Base-by-base conservation (phyloP, 1,284 basidiomycete genomes). In the Schizopora paradoxa region DNA sequence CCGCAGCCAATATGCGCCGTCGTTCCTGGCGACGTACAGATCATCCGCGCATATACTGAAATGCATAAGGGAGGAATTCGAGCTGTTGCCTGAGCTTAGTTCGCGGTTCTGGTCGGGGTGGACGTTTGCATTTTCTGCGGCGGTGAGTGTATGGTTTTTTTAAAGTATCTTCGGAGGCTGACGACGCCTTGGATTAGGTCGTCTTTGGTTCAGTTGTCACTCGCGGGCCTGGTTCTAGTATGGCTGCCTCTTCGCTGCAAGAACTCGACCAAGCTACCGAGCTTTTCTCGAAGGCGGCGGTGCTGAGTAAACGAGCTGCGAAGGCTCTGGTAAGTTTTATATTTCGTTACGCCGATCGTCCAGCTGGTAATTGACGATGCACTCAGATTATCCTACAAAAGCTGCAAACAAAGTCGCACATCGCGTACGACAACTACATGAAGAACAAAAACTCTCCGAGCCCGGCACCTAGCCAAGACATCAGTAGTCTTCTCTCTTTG, bases 191-290 rank as follows among this genome's bases (percentile, higher is more conserved):
- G 13, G 14, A 8, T 36, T 43, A 83, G 80, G 69, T 85, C 18
- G 78, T 83, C 10, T 74, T 85, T 54, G 81, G 81, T 5, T 76
- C 79, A 5, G 73, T 86, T 11, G 78, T 83, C 0, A 77, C 77
- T 4, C 70, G 78, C 26, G 79, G 77, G 8, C 82, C 82, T 6
- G 62, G 69, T 5, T 78, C 75, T 1, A 74, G 77, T 2, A 58
- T 84, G 23, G 77, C 79, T 2, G 63, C 70, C 19, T 68, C 72
- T 16, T 81, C 82, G 4, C 75, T 84, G 60, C 61, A 69, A 14
- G 80, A 85, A 53, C 66, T 86, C 3, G 80, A 82, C 23, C 70
- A 75, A 42, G 79, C 80, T 0, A 74, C 74, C 51, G 55, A 71
- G 13, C 63, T 86, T 13, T 86, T 81, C 61, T 66, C 68, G 0